phyloP scores from a whole-genome alignment of 148 eudicot genomes.

The Cornus florida region DNA sequence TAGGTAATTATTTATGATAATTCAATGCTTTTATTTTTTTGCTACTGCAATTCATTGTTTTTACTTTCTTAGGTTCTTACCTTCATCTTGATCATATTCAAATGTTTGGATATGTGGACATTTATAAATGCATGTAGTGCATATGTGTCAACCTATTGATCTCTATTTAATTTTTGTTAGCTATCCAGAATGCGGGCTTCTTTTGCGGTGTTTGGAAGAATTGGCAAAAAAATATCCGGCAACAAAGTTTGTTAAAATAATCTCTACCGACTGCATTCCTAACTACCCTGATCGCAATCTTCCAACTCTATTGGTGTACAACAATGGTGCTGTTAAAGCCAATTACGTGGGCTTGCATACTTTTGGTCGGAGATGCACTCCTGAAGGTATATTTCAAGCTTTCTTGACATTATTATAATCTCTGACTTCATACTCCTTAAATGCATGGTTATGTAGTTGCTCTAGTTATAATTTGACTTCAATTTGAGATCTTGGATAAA shows the following conservation, averaged over 20 bases:
- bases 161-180: constrained; percentile 28
- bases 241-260: constrained; percentile 89
- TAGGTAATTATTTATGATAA: constrained; percentile 43
- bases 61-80: not conserved
- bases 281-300: constrained; percentile 94
- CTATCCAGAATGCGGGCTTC: constrained; percentile 64
- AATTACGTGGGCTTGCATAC: constrained; percentile 71
- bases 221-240: constrained; percentile 73
- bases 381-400: constrained; percentile 66
- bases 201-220: constrained; percentile 73
- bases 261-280: constrained; percentile 96
- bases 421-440: not conserved
- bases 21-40: not conserved
- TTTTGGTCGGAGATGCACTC: constrained; percentile 90
- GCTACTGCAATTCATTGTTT: not conserved
- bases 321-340: constrained; percentile 87
- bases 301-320: constrained; percentile 90
- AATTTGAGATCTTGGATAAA: not conserved
- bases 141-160: not conserved
- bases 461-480: no score
- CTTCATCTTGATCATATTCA: not conserved
- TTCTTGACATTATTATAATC: not conserved
- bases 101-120: not conserved
- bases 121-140: not conserved
- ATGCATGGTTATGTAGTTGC: no score